Conservation (phyloP, 2,329 filamentous ascomycete genomes). For the Colletotrichum spinosum region DNA sequence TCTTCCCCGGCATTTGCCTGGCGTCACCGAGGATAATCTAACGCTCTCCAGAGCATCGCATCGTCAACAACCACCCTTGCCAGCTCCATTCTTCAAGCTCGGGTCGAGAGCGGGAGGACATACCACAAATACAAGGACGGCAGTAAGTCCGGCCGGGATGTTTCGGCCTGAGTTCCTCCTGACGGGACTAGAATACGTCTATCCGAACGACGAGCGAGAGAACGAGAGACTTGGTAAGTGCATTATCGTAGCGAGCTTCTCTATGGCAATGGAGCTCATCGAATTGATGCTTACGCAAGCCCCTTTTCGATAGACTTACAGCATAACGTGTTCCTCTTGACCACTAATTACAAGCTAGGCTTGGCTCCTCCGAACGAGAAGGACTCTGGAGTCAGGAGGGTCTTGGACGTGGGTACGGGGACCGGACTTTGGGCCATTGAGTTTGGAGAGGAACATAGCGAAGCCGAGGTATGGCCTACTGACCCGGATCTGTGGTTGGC, state of each 20-base stretch:
- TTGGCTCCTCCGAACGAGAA: slow-evolving; percentile 41
- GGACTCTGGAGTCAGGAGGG: slow-evolving; percentile 40
- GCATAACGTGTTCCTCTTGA: slow-evolving; percentile 49
- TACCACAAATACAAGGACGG: slow-evolving; percentile 46
- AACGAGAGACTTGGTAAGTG: slow-evolving; percentile 21
- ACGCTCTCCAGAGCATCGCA: neutral
- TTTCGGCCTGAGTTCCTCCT: neutral
- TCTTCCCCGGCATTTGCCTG: neutral
- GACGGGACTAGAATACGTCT: slow-evolving; percentile 26
- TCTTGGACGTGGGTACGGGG: slow-evolving; percentile 60
- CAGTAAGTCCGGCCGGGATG: neutral
- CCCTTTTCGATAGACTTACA: slow-evolving; percentile 44
- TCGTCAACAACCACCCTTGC: slow-evolving; percentile 8
- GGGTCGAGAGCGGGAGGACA: slow-evolving; percentile 51
- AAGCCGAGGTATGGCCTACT: slow-evolving; percentile 41
- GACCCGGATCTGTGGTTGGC: too few species aligned
- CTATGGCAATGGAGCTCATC: too few species aligned
- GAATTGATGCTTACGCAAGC: neutral
- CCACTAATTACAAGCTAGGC: slow-evolving; percentile 44
- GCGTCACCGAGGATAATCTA: neutral
- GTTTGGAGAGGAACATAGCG: slow-evolving; percentile 51
- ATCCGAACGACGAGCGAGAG: slow-evolving; percentile 35
- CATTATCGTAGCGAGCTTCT: too few species aligned
- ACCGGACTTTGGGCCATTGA: slow-evolving; percentile 60
- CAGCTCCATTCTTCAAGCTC: slow-evolving; percentile 45